A percentile compares a stretch with the other conserved stretches of the same genome.
phyloP scores from a whole-genome alignment of 257 asterid species.

The Oldenlandia corymbosa region DNA sequence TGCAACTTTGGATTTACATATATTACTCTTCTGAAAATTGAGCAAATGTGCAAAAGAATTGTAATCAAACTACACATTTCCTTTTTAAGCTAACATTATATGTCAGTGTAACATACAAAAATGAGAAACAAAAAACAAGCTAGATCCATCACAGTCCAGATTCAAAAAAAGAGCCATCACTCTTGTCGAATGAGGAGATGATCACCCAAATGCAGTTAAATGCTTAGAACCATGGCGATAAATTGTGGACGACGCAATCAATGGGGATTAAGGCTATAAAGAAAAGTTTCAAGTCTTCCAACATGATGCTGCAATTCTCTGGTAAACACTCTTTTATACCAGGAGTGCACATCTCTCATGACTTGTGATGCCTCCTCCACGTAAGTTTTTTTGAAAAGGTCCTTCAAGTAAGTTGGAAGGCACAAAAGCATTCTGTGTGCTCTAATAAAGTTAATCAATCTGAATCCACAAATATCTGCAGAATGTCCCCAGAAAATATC shows the following conservation, averaged over 20 bases:
- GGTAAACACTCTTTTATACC: background rate
- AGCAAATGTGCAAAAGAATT: background rate
- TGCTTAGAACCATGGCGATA: background rate
- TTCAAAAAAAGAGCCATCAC: no score
- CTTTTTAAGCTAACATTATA: background rate
- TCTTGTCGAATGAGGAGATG: no score
- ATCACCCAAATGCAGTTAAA: background rate
- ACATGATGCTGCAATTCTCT: background rate
- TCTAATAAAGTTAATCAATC: background rate
- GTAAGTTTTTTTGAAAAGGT: no score
- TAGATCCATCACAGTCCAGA: background rate
- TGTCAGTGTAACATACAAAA: background rate
- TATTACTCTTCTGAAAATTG: background rate
- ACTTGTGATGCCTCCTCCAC: background rate
- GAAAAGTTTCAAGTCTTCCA: background rate
- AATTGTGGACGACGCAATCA: background rate
- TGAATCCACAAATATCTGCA: constrained; percentile 28
- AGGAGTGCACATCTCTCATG: background rate
- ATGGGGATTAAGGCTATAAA: background rate
- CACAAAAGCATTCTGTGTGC: background rate
- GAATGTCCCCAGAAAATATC: background rate
- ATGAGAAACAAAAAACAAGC: background rate
- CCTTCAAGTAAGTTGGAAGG: background rate
- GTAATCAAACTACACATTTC: background rate
- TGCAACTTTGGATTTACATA: no score